Evolutionary conservation across 768 basidiomycete species (phyloP).

Genomic region (Daedalea quercina): DNA sequence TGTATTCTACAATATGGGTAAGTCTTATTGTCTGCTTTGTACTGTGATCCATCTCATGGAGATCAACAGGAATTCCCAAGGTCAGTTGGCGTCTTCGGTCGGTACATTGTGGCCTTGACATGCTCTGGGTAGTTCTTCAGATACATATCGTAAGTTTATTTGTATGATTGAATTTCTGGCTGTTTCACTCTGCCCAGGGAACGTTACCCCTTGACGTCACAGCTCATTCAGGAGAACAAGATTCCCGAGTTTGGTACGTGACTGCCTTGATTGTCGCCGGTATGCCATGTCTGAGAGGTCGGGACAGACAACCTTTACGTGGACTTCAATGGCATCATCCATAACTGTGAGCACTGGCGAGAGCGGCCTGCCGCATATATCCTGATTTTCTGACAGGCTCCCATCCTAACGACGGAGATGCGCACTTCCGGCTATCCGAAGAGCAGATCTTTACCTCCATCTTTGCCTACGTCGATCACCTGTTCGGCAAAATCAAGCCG

Average conservation of each 20-base stretch:
- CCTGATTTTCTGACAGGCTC: constrained; percentile 44
- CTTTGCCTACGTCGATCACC: constrained; percentile 93
- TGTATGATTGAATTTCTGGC: background rate
- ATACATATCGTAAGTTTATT: constrained; percentile 73
- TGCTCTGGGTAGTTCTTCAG: constrained; percentile 73
- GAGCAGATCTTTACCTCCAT: constrained; percentile 97
- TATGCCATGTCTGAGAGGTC: constrained; percentile 8
- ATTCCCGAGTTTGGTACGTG: constrained; percentile 92
- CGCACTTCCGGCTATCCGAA: constrained; percentile 92
- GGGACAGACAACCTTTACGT: constrained; percentile 79
- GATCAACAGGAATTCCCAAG: constrained; percentile 39
- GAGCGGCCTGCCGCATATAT: background rate
- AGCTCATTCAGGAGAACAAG: constrained; percentile 96
- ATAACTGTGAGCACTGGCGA: constrained; percentile 47
- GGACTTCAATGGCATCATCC: constrained; percentile 92
- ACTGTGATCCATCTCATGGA: too few relatives aligned
- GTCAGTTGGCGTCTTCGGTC: constrained; percentile 17
- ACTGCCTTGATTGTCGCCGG: background rate
- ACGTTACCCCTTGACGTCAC: constrained; percentile 96
- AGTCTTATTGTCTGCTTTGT: background rate
- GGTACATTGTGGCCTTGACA: too few relatives aligned
- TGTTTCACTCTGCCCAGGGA: constrained; percentile 46
- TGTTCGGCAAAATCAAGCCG: constrained; percentile 96
- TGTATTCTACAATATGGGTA: background rate
- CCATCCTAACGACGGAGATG: constrained; percentile 95